A percentile compares a stretch with the other conserved stretches of the same genome.
These are phyloP conservation scores for Penicillium verrucosum DNA, from an alignment of 2,329 filamentous ascomycete species.

Conservation along the genomic window DNA sequence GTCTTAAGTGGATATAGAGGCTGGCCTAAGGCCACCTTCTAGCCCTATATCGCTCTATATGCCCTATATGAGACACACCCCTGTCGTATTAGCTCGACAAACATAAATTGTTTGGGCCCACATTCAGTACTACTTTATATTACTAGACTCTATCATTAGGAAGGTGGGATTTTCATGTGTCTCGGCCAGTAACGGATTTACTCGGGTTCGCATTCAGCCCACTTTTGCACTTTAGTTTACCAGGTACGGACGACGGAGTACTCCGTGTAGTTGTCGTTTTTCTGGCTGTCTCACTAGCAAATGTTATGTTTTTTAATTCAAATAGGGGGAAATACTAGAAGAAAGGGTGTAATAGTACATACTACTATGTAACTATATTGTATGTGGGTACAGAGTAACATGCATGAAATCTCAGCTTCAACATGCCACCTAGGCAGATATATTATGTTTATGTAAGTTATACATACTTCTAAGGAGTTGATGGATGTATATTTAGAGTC, in stretches of 20 bases:
- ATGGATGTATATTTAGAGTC: background rate
- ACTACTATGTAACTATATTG: background rate
- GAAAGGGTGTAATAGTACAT: background rate
- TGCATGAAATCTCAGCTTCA: background rate
- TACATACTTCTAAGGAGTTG: background rate
- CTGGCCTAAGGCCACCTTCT: background rate
- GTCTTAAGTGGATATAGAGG: background rate
- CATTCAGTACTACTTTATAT: background rate
- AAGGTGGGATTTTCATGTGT: background rate
- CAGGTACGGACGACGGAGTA: background rate
- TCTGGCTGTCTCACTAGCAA: background rate
- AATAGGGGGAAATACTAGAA: background rate
- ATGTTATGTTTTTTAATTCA: background rate
- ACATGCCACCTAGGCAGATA: background rate
- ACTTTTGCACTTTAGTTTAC: background rate
- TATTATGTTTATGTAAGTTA: background rate
- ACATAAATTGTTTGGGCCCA: slow-evolving; percentile 1
- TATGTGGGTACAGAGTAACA: background rate
- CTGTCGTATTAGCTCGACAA: background rate
- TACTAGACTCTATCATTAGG: background rate
- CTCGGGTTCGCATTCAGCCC: background rate
- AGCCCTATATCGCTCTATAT: background rate
- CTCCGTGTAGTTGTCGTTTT: background rate
- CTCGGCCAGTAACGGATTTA: background rate
- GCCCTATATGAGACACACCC: background rate